phyloP scores from a whole-genome alignment of 73 alveolate species.

The Uronychia setigera region DNA sequence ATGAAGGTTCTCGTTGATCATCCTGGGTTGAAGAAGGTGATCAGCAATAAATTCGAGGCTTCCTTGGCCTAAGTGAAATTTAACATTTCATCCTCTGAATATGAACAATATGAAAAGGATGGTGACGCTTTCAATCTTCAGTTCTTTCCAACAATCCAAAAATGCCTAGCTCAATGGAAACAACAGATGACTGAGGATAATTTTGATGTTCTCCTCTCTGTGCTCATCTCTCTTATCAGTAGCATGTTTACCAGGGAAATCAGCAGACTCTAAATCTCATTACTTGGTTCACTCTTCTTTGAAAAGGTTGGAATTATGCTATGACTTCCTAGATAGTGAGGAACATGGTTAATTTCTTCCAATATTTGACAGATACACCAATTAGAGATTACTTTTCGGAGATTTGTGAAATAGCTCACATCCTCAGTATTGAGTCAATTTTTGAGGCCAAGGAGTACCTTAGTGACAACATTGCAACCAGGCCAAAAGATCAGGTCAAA shows the following conservation, averaged over 20 bases:
- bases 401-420: conserved; percentile 2
- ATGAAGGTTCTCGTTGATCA: neutral
- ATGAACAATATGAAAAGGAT: conserved; percentile 8
- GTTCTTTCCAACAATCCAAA: conserved; percentile 11
- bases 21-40: neutral
- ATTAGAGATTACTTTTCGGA: conserved; percentile 7
- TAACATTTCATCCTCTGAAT: conserved; percentile 7
- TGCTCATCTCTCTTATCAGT: neutral
- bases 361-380: conserved; percentile 19
- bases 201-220: neutral
- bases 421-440: conserved; percentile 7
- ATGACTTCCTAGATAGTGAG: conserved; percentile 8
- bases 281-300: conserved; percentile 16
- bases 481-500: neutral
- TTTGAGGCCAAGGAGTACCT: conserved; percentile 8
- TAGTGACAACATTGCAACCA: neutral
- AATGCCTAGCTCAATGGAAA: conserved; percentile 17
- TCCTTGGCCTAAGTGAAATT: neutral
- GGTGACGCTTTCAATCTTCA: conserved; percentile 12
- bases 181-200: conserved; percentile 5
- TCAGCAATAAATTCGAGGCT: neutral
- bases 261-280: conserved; percentile 4
- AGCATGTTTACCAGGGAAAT: conserved; percentile 3
- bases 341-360: conserved; percentile 25
- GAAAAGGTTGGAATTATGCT: neutral